phyloP scores from a whole-genome alignment of 2,329 filamentous ascomycete species.

The Fusarium sp. region DNA sequence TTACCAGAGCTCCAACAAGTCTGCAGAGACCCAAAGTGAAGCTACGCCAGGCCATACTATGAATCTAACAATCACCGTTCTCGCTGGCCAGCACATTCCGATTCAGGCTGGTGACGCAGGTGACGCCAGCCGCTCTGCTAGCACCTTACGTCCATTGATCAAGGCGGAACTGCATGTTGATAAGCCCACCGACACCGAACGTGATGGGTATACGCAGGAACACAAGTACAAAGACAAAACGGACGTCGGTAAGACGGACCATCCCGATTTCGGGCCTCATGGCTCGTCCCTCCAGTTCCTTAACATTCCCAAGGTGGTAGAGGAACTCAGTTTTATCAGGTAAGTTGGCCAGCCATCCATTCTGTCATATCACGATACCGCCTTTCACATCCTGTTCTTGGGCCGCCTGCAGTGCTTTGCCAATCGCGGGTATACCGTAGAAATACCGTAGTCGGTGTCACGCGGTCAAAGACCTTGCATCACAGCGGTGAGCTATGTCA shows the following conservation, averaged over 20 bases:
- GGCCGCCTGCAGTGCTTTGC: constrained; percentile 6
- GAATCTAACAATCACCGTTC: constrained; percentile 77
- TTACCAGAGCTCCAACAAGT: constrained; percentile 68
- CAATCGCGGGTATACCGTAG: constrained; percentile 6
- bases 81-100: constrained; percentile 79
- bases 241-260: constrained; percentile 65
- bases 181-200: constrained; percentile 58
- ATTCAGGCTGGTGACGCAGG: constrained; percentile 49
- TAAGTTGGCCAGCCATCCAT: constrained; percentile 57
- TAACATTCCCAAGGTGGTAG: constrained; percentile 69
- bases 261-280: constrained; percentile 71
- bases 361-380: background rate
- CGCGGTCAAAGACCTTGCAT: constrained; percentile 1
- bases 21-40: constrained; percentile 57
- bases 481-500: constrained; percentile 11
- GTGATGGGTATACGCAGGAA: constrained; percentile 55
- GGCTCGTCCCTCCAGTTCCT: constrained; percentile 70
- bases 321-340: constrained; percentile 80
- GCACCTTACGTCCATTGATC: constrained; percentile 74
- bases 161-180: constrained; percentile 87
- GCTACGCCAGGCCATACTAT: constrained; percentile 66
- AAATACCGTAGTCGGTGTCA: constrained; percentile 19
- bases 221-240: constrained; percentile 72
- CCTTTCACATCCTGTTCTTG: constrained; percentile 4
- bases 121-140: constrained; percentile 50